phyloP scores from a whole-genome alignment of 2,329 filamentous ascomycete genomes.

The Tolypocladium cylindrosporum region DNA sequence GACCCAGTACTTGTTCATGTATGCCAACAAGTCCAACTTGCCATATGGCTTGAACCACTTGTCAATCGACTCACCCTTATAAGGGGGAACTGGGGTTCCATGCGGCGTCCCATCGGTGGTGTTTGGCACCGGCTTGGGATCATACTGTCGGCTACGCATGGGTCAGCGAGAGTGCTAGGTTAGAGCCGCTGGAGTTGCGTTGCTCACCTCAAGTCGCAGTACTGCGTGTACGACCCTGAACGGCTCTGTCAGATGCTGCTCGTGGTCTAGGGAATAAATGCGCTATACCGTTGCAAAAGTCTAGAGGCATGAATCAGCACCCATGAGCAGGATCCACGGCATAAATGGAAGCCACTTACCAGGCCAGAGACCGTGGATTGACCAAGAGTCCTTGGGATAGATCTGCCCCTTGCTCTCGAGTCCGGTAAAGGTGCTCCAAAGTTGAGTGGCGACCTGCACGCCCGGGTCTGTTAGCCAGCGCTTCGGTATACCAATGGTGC shows the following conservation, averaged over 20 bases:
- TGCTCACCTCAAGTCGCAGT: constrained; percentile 45
- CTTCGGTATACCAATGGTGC: background rate
- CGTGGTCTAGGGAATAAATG: too few species aligned
- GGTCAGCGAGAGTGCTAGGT: background rate
- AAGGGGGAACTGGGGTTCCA: constrained; percentile 44
- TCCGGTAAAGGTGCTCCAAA: constrained; percentile 56
- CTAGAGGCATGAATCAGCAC: constrained; percentile 9
- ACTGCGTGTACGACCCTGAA: constrained; percentile 53
- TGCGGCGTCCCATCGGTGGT: constrained; percentile 47
- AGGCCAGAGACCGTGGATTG: constrained; percentile 50
- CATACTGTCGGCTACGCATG: constrained; percentile 44
- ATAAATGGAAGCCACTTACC: constrained; percentile 12
- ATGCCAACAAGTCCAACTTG: constrained; percentile 48
- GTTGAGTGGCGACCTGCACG: constrained; percentile 44
- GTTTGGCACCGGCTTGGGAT: constrained; percentile 50
- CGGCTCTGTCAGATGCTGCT: background rate
- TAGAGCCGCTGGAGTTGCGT: background rate
- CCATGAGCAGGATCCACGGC: background rate
- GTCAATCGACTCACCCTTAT: constrained; percentile 46
- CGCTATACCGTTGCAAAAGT: constrained; percentile 33
- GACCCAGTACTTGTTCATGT: constrained; percentile 59
- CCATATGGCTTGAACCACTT: constrained; percentile 49
- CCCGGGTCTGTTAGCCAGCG: background rate
- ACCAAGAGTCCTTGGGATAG: constrained; percentile 47
- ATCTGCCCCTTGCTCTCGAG: constrained; percentile 46